Percentiles rank a stretch among this genome's conserved stretches.
Conservation (phyloP, 2,329 filamentous ascomycete species). For the Alternaria arbusti region DNA sequence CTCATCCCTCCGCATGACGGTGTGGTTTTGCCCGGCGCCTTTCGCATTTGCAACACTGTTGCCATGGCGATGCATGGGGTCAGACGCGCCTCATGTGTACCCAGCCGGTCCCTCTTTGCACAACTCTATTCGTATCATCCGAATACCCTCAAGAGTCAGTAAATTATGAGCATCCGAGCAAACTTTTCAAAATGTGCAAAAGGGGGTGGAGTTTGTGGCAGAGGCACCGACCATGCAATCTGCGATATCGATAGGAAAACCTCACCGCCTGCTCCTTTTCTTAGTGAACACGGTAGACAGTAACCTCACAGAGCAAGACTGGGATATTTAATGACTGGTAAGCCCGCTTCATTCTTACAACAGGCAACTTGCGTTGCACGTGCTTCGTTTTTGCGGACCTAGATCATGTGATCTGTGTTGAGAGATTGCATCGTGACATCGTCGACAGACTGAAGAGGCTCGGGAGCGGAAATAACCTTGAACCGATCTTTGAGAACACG, state of each 20-base stretch:
- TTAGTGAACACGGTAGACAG: background rate
- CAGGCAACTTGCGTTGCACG: background rate
- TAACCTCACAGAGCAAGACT: background rate
- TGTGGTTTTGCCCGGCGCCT: background rate
- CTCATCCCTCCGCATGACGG: background rate
- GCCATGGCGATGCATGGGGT: conserved; percentile 17
- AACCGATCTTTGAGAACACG: no score
- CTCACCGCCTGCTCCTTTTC: conserved; percentile 4
- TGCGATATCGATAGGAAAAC: conserved; percentile 10
- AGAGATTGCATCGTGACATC: background rate
- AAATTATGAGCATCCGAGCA: background rate
- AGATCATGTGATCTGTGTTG: background rate
- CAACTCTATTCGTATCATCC: conserved; percentile 5
- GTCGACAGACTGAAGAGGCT: background rate
- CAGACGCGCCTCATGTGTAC: conserved; percentile 15
- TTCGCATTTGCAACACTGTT: conserved; percentile 4
- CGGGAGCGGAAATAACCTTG: background rate
- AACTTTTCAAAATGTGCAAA: conserved; percentile 6
- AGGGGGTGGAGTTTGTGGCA: conserved; percentile 11
- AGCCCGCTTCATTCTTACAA: background rate
- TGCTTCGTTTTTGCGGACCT: background rate
- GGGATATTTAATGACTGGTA: background rate
- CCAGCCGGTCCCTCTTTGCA: conserved; percentile 6
- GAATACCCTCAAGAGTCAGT: background rate
- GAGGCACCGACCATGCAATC: conserved; percentile 14